Conservation (phyloP, 2,329 filamentous ascomycete species). For the Nothophoma quercina region DNA sequence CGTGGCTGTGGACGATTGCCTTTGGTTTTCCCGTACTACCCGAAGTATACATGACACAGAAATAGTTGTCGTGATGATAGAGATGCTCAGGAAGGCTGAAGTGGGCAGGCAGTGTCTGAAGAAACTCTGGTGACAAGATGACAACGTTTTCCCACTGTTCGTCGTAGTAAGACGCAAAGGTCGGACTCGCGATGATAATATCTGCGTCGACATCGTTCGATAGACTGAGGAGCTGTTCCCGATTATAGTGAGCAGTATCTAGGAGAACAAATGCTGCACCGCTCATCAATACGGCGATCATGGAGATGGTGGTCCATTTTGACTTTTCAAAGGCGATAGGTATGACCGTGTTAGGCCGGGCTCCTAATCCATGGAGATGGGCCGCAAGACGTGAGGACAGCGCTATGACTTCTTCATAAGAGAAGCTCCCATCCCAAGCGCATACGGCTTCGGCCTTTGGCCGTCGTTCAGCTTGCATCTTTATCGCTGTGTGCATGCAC, state of each 20-base stretch:
- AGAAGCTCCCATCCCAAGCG: constrained; percentile 32
- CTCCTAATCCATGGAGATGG: constrained; percentile 23
- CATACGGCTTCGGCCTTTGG: constrained; percentile 21
- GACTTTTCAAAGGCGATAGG: constrained; percentile 43
- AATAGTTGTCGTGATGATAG: constrained; percentile 56
- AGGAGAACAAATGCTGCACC: not conserved
- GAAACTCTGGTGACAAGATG: not conserved
- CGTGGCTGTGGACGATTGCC: constrained; percentile 68
- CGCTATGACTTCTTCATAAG: constrained; percentile 26
- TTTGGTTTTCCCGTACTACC: constrained; percentile 55
- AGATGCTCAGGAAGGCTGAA: constrained; percentile 29
- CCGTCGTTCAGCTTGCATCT: not conserved
- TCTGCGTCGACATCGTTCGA: not conserved
- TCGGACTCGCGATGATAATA: not conserved
- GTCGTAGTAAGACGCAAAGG: not conserved
- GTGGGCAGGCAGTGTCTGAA: not conserved
- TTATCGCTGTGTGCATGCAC: not conserved
- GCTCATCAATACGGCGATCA: constrained; percentile 33
- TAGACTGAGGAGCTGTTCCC: not conserved
- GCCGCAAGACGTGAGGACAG: constrained; percentile 20
- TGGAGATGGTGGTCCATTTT: constrained; percentile 36
- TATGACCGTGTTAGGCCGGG: constrained; percentile 27
- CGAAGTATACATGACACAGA: constrained; percentile 61
- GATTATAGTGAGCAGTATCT: not conserved
- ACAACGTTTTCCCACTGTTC: not conserved